A percentile compares a stretch with the other conserved stretches of the same genome.
Evolutionary conservation across 192 early-diverging fungal genomes (phyloP).

Genomic region (Podila minutissima): DNA sequence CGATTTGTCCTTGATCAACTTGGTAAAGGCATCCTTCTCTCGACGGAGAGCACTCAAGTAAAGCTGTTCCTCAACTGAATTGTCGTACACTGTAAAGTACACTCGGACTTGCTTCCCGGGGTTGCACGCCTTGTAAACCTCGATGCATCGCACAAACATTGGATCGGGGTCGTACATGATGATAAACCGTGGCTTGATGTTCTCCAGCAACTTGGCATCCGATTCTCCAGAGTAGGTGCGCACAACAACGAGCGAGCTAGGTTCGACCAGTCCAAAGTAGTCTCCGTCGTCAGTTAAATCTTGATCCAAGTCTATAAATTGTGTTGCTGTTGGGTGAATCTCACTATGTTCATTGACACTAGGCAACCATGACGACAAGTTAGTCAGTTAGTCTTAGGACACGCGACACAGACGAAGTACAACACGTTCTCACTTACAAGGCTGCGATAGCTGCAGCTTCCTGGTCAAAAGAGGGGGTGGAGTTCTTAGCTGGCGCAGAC

Average conservation of each 20-base stretch:
- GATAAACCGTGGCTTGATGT: slow-evolving; percentile 78
- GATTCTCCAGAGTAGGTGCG: slow-evolving; percentile 68
- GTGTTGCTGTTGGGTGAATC: background rate
- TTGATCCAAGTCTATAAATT: slow-evolving; percentile 56
- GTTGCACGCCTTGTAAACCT: slow-evolving; percentile 69
- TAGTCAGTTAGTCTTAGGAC: background rate
- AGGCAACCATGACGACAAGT: background rate
- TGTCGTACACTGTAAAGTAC: slow-evolving; percentile 95
- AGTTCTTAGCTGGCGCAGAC: slow-evolving; percentile 17
- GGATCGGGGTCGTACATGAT: slow-evolving; percentile 94
- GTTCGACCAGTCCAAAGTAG: slow-evolving; percentile 59
- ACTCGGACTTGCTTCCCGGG: slow-evolving; percentile 71
- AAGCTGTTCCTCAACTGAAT: slow-evolving; percentile 94
- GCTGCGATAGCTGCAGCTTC: slow-evolving; percentile 53
- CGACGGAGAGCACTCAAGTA: slow-evolving; percentile 85
- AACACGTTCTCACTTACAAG: slow-evolving; percentile 29
- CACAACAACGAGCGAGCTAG: slow-evolving; percentile 61
- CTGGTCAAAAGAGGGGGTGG: slow-evolving; percentile 30
- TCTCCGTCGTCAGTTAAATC: slow-evolving; percentile 46
- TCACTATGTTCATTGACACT: slow-evolving; percentile 27
- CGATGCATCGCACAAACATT: slow-evolving; percentile 87
- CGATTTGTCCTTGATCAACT: slow-evolving; percentile 88
- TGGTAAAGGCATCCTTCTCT: slow-evolving; percentile 96
- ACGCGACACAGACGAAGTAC: background rate
- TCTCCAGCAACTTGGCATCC: slow-evolving; percentile 73